phyloP scores from a whole-genome alignment of 2,329 filamentous ascomycete genomes.

The Amauroascus verrucosus region DNA sequence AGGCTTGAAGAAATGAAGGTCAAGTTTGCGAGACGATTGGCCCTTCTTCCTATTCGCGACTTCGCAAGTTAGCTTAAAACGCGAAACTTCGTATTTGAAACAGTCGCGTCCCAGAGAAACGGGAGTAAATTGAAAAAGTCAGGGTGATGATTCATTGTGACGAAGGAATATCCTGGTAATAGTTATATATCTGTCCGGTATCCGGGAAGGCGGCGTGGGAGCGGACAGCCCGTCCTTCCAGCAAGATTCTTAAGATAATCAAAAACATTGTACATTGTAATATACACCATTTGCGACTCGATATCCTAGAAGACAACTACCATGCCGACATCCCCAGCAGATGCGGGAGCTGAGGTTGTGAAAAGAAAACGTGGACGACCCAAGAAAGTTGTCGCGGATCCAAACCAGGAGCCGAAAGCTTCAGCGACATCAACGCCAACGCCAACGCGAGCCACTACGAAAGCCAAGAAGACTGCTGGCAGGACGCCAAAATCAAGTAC shows the following conservation, averaged over 20 bases:
- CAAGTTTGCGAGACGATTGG: no score
- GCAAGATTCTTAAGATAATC: no score
- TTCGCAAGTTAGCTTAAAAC: no score
- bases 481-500: background rate
- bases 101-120: constrained; percentile 4
- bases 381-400: constrained; percentile 1
- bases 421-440: background rate
- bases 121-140: background rate
- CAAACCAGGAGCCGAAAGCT: background rate
- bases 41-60: no score
- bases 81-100: background rate
- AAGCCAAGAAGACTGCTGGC: constrained; percentile 5
- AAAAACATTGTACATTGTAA: no score
- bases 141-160: background rate
- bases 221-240: no score
- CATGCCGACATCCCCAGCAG: background rate
- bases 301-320: no score
- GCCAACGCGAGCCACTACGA: background rate
- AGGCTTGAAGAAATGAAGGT: no score
- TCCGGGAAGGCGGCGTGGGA: background rate
- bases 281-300: no score
- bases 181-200: background rate
- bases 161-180: background rate
- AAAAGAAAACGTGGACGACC: constrained; percentile 8
- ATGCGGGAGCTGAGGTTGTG: background rate